Evolutionary conservation across 2,329 filamentous ascomycete genomes (phyloP), one percentile per base, ranked within the genome.

Genomic region (Lecanicillium sp.): DNA sequence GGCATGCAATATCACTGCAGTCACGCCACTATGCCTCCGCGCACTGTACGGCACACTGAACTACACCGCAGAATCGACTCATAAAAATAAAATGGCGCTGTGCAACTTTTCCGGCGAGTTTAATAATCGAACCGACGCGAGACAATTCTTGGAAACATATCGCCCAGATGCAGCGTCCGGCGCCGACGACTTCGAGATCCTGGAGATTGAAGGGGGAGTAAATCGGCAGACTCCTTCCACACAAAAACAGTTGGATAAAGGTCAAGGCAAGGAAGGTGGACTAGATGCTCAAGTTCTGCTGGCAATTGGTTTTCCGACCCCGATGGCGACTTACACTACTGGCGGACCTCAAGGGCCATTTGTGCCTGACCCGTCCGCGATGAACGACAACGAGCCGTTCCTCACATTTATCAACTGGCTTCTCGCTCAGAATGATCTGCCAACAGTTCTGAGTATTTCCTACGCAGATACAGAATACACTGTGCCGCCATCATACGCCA

Each of bases 391-490:
- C 27, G 44, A 47, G 36, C 44, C 44, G 15, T 47, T 47, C 9
- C 19, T 47, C n/a, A 15, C 29, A 3, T 20, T 47, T 14, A 47
- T 47, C n/a, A 32, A 33, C 26, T 47, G 44, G 44, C 29, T 47
- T n/a, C 26, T 47, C 15, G 21, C 26, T 11, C 44, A 47, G 14
- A 15, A 9, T 5, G 9, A 24, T 5, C 29, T 47, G 5, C 44
- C 44, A 4, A 20, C 19, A 2, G 44, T 47, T 8, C 33, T 47
- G 36, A 47, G 44, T 35, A 47, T 47, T 11, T 47, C 44, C 3
- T 47, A 47, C 44, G 44, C 44, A 5, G 44, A 47, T 21, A 47
- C 44, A 29, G 44, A 47, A 24, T 39, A 39, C 35, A 47, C 36
- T 8, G 44, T 47, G 14, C 44, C 44, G 44, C 26, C 35, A 14